phyloP scores from a whole-genome alignment of 1,284 basidiomycete species.

The Apiotrichum akiyoshidainum region DNA sequence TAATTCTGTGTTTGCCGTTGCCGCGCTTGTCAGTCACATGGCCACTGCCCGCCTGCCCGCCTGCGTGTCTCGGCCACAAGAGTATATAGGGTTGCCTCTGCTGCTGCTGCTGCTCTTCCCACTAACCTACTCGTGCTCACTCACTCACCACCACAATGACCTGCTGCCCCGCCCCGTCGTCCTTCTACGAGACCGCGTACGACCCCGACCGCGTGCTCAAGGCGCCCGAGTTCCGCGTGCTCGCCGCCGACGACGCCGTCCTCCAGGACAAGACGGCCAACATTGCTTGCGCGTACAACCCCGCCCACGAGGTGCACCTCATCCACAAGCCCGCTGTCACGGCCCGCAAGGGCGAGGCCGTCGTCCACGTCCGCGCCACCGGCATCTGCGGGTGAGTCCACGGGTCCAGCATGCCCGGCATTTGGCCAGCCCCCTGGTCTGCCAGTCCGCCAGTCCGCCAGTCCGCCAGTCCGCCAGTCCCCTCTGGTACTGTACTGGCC shows the following conservation, averaged over 20 bases:
- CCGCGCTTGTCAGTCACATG: too few relatives aligned
- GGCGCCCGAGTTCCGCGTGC: constrained; percentile 42
- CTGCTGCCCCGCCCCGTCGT: constrained; percentile 2
- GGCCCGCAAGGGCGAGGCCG: constrained; percentile 48
- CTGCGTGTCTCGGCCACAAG: too few relatives aligned
- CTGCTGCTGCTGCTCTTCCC: not conserved
- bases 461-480: too few relatives aligned
- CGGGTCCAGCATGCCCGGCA: too few relatives aligned
- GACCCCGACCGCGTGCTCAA: constrained; percentile 42
- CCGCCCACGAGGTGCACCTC: constrained; percentile 49
- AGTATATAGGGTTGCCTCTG: not conserved
- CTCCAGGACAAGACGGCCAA: constrained; percentile 29
- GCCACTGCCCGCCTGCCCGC: too few relatives aligned
- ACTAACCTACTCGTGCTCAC: not conserved
- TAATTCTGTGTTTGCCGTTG: too few relatives aligned
- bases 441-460: too few relatives aligned
- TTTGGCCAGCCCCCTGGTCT: too few relatives aligned
- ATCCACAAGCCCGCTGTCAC: constrained; percentile 47
- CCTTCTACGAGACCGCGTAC: constrained; percentile 36
- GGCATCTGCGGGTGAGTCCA: constrained; percentile 53
- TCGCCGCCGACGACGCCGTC: constrained; percentile 30
- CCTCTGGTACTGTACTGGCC: too few relatives aligned
- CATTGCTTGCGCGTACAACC: constrained; percentile 51
- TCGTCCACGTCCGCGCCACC: constrained; percentile 51
- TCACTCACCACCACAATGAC: constrained; percentile 7